Evolutionary conservation across 208 protist species (phyloP).

Genomic region (Leishmania tropica): DNA sequence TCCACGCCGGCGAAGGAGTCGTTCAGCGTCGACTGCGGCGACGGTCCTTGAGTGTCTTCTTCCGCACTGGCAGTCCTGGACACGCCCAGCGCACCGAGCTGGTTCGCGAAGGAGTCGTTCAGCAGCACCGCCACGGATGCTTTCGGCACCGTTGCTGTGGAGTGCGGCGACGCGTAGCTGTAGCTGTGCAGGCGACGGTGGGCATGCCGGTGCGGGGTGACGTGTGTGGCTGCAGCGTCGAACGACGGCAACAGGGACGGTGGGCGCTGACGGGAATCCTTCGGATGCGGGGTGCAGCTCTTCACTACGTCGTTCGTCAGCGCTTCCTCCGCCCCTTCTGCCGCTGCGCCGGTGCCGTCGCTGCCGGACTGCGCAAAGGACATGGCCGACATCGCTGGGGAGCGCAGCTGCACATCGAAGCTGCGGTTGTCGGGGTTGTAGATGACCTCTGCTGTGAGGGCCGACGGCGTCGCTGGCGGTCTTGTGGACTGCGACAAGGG

Average conservation of each 20-base stretch:
- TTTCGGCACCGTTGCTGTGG: background rate
- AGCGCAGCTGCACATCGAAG: conserved; percentile 27
- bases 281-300: background rate
- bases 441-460: conserved; percentile 7
- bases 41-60: background rate
- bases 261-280: background rate
- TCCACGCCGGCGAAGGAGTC: conserved; percentile 29
- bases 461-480: background rate
- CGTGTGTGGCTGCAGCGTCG: background rate
- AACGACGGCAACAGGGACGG: background rate
- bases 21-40: conserved; percentile 5
- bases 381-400: background rate
- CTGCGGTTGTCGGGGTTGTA: conserved; percentile 31
- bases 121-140: conserved; percentile 14
- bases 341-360: background rate
- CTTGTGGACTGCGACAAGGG: background rate
- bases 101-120: conserved; percentile 30
- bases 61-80: background rate
- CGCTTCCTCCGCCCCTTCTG: background rate
- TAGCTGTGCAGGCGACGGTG: background rate
- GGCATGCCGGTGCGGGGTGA: background rate
- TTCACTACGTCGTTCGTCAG: background rate
- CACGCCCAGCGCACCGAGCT: background rate
- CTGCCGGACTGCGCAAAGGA: background rate
- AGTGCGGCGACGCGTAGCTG: background rate